Evolutionary conservation across 805 yeast species (phyloP), one percentile per base, ranked within the genome.

Genomic region (Saccharomycopsis fodiens): DNA sequence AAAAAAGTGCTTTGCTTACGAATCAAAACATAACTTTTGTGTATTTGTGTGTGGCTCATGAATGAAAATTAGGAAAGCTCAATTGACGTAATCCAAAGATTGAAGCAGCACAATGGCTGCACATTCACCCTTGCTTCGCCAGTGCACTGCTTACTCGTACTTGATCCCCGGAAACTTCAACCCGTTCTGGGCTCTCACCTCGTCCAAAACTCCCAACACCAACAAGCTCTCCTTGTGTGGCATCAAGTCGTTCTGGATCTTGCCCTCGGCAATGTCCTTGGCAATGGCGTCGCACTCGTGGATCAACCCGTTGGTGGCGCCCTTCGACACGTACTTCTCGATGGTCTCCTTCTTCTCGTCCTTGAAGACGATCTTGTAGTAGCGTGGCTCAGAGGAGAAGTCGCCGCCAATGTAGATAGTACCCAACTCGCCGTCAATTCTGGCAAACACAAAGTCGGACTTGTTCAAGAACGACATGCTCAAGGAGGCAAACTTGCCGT

Each of bases 241-340:
- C 56, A 67, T 59, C 2, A 57, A 39, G 16, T 53, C 58, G 48
- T 67, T 66, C 50, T 67, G 64, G 13, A 57, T 53, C 44, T 59
- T 62, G 10, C 76, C 75, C 13, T 57, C 60, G 4, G 55, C 44
- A 35, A 77, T 60, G 44, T 69, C 73, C 39, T 64, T 58, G 3
- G 76, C 80, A 25, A 68, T 69, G 3, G 73, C 78, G 53, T 74
- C 70, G 1, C 80, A 80, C 59, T 77, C 82, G 57, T 69, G 70
- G 53, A 71, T 72, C 56, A 75, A 70, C 0, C 83, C 83, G 40
- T 62, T 57, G 38, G 65, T 69, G 2, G 66, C 68, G 6, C 63
- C 57, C 20, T 62, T 36, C 13, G 34, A 57, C 44, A 66, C 69
- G 34, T 62, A 58, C 45, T 58, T 59, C 20, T 57, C 67, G 30